A percentile compares a stretch with the other conserved stretches of the same genome.
These are phyloP conservation scores for Teunomyces gatunensis DNA, from an alignment of 805 yeast species.

Conservation along the genomic window DNA sequence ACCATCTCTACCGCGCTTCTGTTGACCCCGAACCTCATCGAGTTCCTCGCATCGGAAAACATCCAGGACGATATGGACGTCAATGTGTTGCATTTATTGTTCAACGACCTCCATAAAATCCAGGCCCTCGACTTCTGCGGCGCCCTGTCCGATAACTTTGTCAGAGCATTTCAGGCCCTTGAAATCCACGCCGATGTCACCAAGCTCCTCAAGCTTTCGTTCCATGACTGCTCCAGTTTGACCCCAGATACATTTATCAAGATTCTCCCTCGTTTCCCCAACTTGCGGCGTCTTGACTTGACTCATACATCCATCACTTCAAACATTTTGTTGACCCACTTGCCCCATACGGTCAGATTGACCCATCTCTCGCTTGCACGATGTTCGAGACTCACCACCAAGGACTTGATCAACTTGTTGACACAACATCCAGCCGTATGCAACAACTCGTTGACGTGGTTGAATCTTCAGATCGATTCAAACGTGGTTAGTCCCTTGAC, in stretches of 20 bases:
- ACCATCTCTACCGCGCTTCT: slow-evolving; percentile 65
- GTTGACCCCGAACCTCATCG: slow-evolving; percentile 65
- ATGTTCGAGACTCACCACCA: slow-evolving; percentile 63
- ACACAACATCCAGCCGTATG: slow-evolving; percentile 65
- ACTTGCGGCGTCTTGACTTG: slow-evolving; percentile 68
- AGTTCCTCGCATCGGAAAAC: slow-evolving; percentile 81
- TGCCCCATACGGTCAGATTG: slow-evolving; percentile 57
- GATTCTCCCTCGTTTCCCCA: slow-evolving; percentile 54
- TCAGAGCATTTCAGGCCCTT: slow-evolving; percentile 52
- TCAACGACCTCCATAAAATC: slow-evolving; percentile 53
- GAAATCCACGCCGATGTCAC: slow-evolving; percentile 19
- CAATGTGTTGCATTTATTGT: slow-evolving; percentile 52
- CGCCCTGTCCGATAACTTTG: slow-evolving; percentile 64
- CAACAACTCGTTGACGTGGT: slow-evolving; percentile 55
- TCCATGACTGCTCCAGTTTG: slow-evolving; percentile 86
- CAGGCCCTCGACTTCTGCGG: slow-evolving; percentile 87
- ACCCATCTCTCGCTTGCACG: slow-evolving; percentile 67
- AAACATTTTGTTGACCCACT: slow-evolving; percentile 46
- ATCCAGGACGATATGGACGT: slow-evolving; percentile 78
- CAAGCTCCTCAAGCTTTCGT: slow-evolving; percentile 50
- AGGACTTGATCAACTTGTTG: slow-evolving; percentile 67
- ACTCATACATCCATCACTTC: slow-evolving; percentile 78
- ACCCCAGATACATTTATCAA: slow-evolving; percentile 54
- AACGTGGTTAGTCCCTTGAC: slow-evolving; percentile 60
- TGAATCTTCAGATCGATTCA: slow-evolving; percentile 61